A percentile compares a stretch with the other conserved stretches of the same genome.
These are phyloP conservation scores for Phalaenopsis equestris DNA, from an alignment of 106 monocot species.

Conservation along the genomic window DNA sequence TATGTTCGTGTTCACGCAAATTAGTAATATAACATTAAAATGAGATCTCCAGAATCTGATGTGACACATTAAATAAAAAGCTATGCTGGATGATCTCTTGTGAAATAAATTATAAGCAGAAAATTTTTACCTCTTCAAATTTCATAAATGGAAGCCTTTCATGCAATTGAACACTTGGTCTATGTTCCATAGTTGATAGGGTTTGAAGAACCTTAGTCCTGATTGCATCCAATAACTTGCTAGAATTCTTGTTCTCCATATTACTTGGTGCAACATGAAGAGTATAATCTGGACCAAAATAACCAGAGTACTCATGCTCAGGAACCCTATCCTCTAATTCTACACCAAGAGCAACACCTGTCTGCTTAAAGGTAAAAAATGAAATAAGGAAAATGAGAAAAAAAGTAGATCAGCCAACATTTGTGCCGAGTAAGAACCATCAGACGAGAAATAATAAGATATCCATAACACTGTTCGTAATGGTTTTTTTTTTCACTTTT, in stretches of 20 bases:
- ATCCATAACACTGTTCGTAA: neutral
- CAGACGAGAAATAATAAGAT: neutral
- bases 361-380: slow-evolving; percentile 10
- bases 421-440: neutral
- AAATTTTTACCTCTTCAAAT: slow-evolving; percentile 18
- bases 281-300: slow-evolving; percentile 29
- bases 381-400: neutral
- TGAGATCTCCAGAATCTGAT: neutral
- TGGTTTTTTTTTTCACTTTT: neutral
- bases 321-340: slow-evolving; percentile 15
- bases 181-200: slow-evolving; percentile 27
- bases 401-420: neutral
- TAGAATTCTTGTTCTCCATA: slow-evolving; percentile 34
- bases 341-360: slow-evolving; percentile 24
- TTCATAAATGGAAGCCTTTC: slow-evolving; percentile 29
- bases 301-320: slow-evolving; percentile 28
- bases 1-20: neutral
- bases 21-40: neutral
- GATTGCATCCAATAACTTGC: slow-evolving; percentile 19
- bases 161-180: slow-evolving; percentile 34
- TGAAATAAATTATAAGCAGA: neutral
- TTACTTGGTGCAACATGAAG: slow-evolving; percentile 31
- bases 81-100: neutral
- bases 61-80: neutral
- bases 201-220: slow-evolving; percentile 18